These are phyloP conservation scores for Aspergillus egyptiacus DNA, from an alignment of 495 filamentous ascomycete genomes.

Conservation along the genomic window DNA sequence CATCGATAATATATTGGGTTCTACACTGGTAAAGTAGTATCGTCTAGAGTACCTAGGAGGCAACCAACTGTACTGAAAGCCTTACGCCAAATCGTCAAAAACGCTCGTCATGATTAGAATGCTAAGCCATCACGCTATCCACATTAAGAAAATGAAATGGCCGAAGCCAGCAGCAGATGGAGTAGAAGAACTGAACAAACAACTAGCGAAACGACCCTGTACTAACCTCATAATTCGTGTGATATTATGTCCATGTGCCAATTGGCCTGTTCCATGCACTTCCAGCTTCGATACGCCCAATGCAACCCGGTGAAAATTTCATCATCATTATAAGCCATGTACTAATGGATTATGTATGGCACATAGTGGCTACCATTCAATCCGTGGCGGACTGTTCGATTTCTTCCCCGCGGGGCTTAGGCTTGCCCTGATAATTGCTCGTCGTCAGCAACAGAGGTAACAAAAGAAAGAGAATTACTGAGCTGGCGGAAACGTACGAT, in stretches of 20 bases:
- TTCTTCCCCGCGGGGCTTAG: constrained; percentile 35
- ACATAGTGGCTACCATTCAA: constrained; percentile 28
- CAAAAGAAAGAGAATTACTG: constrained; percentile 8
- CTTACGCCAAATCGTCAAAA: too few relatives aligned
- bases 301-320: neutral
- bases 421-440: neutral
- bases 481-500: constrained; percentile 51
- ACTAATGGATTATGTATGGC: constrained; percentile 5
- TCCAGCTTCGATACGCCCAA: constrained; percentile 2
- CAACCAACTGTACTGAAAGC: too few relatives aligned
- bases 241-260: neutral
- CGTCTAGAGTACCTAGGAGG: too few relatives aligned
- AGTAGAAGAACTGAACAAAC: too few relatives aligned
- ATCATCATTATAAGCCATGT: constrained; percentile 2
- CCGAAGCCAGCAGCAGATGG: too few relatives aligned
- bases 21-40: too few relatives aligned
- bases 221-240: neutral
- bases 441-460: neutral
- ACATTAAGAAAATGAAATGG: neutral
- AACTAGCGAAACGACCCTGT: neutral
- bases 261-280: neutral
- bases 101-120: neutral
- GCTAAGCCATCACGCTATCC: neutral
- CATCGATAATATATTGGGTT: too few relatives aligned
- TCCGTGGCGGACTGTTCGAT: constrained; percentile 41